These are phyloP conservation scores for Golubevia sp. DNA, from an alignment of 1,284 basidiomycete species.

Conservation along the genomic window DNA sequence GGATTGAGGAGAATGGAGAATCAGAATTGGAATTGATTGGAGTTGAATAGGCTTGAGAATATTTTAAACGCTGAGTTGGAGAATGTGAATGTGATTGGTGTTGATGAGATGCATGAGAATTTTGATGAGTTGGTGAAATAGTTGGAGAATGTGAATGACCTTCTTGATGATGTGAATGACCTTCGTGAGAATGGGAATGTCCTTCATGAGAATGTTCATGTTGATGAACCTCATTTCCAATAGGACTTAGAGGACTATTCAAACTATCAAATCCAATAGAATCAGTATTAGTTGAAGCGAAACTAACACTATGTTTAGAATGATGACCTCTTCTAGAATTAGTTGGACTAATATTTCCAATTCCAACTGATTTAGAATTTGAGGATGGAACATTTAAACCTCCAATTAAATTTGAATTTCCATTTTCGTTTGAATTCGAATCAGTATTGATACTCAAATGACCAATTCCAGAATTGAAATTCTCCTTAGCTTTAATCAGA, in stretches of 20 bases:
- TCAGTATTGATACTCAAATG: not conserved
- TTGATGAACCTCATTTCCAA: conserved; percentile 1
- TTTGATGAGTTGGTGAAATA: too few species aligned
- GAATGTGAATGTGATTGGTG: too few species aligned
- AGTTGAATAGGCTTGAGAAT: too few species aligned
- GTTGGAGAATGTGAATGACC: conserved; percentile 1
- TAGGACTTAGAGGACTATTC: conserved; percentile 15
- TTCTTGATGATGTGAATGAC: conserved; percentile 17
- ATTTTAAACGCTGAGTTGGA: too few species aligned
- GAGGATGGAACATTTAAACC: not conserved
- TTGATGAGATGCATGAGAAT: too few species aligned
- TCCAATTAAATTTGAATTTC: not conserved
- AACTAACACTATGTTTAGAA: conserved; percentile 33
- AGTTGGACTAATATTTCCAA: conserved; percentile 20
- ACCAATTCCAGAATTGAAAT: not conserved
- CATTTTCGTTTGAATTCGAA: too few species aligned
- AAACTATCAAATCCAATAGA: too few species aligned
- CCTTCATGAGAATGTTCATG: conserved; percentile 3
- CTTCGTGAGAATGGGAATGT: conserved; percentile 11
- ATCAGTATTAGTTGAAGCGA: conserved; percentile 25
- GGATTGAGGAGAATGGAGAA: not conserved
- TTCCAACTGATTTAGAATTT: too few species aligned
- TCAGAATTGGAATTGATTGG: too few species aligned
- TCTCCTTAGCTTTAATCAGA: not conserved
- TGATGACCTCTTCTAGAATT: conserved; percentile 38